A percentile compares a stretch with the other conserved stretches of the same genome.
These are phyloP conservation scores for Colletotrichum sp. DNA, from an alignment of 2,329 filamentous ascomycete genomes.

Conservation along the genomic window DNA sequence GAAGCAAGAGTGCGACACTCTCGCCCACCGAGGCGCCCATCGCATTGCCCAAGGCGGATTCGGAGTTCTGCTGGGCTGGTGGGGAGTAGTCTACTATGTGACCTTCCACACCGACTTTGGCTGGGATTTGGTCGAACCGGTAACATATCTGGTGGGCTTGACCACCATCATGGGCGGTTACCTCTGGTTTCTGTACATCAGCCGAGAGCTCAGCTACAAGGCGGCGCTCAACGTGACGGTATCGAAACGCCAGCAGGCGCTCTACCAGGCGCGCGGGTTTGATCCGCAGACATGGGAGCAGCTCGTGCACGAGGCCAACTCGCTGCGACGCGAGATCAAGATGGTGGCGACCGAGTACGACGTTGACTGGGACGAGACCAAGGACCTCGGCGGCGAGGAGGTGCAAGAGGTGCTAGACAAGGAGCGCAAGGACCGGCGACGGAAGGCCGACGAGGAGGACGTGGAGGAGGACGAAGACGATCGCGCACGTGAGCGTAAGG, in stretches of 20 bases:
- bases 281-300: conserved; percentile 79
- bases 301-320: conserved; percentile 80
- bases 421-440: conserved; percentile 48
- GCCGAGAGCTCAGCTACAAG: conserved; percentile 85
- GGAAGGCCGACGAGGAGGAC: conserved; percentile 39
- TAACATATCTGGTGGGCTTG: conserved; percentile 89
- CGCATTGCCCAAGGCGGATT: conserved; percentile 83
- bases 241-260: conserved; percentile 73
- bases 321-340: conserved; percentile 79
- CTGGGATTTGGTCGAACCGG: conserved; percentile 90
- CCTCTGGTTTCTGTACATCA: conserved; percentile 93
- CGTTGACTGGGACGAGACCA: conserved; percentile 84
- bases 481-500: conserved; percentile 36
- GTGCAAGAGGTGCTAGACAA: conserved; percentile 62
- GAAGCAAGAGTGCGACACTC: conserved; percentile 80
- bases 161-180: conserved; percentile 88
- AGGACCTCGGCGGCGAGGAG: conserved; percentile 74
- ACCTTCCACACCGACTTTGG: conserved; percentile 77
- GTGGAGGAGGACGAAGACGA: conserved; percentile 43
- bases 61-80: conserved; percentile 75
- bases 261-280: conserved; percentile 80
- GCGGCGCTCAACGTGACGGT: conserved; percentile 89
- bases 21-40: conserved; percentile 80
- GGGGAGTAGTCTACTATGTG: conserved; percentile 79
- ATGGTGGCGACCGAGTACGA: conserved; percentile 85